phyloP scores from a whole-genome alignment of 208 protist species.

The Endotrypanum monterogeii region DNA sequence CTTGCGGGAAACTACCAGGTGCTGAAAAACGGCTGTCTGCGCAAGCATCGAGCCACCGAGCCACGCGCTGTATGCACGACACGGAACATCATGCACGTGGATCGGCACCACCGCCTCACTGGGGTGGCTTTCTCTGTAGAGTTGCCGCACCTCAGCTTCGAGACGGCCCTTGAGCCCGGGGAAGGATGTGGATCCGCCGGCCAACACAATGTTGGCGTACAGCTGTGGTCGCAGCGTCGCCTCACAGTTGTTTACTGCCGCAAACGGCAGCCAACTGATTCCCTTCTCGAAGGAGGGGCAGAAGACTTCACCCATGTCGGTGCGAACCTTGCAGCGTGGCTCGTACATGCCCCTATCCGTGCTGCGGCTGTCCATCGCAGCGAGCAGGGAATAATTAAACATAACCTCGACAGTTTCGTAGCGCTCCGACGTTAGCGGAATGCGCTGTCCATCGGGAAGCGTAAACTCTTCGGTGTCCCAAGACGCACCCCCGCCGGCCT shows the following conservation, averaged over 20 bases:
- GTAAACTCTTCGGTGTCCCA: constrained; percentile 49
- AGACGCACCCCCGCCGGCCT: background rate
- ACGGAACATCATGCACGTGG: constrained; percentile 64
- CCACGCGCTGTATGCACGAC: constrained; percentile 83
- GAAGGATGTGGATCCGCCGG: constrained; percentile 91
- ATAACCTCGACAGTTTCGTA: constrained; percentile 74
- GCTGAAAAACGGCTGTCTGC: constrained; percentile 86
- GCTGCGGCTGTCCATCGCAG: constrained; percentile 24
- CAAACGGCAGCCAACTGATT: constrained; percentile 90
- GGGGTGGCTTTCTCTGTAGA: constrained; percentile 85
- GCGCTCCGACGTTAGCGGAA: constrained; percentile 74
- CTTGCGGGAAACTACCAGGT: constrained; percentile 76
- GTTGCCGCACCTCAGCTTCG: constrained; percentile 84
- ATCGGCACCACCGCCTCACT: constrained; percentile 86
- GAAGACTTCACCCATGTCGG: constrained; percentile 85
- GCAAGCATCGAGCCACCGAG: constrained; percentile 85
- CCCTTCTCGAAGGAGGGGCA: constrained; percentile 85
- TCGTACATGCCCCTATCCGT: constrained; percentile 47
- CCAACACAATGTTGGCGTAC: constrained; percentile 93
- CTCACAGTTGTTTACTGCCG: constrained; percentile 93
- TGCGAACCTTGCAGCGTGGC: constrained; percentile 74
- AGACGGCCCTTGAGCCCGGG: constrained; percentile 80
- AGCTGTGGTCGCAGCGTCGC: constrained; percentile 86
- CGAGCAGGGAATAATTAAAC: constrained; percentile 87
- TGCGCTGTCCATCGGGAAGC: constrained; percentile 88